phyloP scores from a whole-genome alignment of 768 basidiomycete genomes.

The Dictyophora rubrovolvata region DNA sequence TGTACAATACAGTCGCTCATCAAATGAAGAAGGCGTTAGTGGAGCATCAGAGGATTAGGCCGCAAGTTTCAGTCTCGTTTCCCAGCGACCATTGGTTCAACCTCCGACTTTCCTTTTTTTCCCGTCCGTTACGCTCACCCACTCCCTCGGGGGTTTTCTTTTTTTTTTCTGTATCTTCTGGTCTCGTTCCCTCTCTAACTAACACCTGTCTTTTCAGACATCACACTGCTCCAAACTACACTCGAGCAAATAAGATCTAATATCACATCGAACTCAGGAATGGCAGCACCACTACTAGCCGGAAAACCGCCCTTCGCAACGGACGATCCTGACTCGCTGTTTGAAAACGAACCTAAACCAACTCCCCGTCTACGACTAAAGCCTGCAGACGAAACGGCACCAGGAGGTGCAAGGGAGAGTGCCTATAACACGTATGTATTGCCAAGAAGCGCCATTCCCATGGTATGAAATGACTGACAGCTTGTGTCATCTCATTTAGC shows the following conservation, averaged over 20 bases:
- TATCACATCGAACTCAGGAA: background rate
- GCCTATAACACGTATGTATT: conserved; percentile 58
- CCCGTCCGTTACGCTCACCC: background rate
- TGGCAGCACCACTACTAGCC: conserved; percentile 40
- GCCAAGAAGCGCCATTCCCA: background rate
- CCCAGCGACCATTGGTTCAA: background rate
- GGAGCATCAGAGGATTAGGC: background rate
- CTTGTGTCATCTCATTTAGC: conserved; percentile 3
- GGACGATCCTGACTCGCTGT: conserved; percentile 55
- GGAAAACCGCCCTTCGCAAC: conserved; percentile 60
- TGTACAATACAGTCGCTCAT: background rate
- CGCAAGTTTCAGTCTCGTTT: background rate
- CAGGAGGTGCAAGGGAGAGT: conserved; percentile 45
- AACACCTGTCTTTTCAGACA: background rate
- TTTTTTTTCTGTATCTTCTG: background rate
- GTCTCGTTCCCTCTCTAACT: background rate
- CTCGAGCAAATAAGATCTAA: no score
- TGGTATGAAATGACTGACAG: conserved; percentile 8
- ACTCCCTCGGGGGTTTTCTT: background rate
- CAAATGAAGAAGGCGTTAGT: background rate
- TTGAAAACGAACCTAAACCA: conserved; percentile 34
- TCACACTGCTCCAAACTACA: background rate
- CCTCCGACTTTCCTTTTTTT: background rate
- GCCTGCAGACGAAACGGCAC: conserved; percentile 27
- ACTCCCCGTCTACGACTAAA: conserved; percentile 30